Conservation (phyloP, 306 rosid genomes). For the Mucuna pruriens region DNA sequence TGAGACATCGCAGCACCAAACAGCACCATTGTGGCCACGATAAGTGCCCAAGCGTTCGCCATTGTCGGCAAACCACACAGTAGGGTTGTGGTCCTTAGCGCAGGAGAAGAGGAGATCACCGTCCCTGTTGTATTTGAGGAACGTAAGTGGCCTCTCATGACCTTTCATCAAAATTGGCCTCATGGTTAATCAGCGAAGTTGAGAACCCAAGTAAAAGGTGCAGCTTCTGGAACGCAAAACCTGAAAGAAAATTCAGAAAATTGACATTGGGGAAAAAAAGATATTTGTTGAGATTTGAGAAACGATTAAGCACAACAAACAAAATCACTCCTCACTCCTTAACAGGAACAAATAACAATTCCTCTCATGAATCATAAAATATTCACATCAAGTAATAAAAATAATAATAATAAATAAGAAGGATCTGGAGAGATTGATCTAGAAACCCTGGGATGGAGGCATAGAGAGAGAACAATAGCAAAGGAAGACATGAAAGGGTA, state of each 20-base stretch:
- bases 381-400: too few species aligned
- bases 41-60: slow-evolving; percentile 94
- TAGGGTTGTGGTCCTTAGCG: slow-evolving; percentile 86
- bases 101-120: slow-evolving; percentile 93
- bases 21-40: slow-evolving; percentile 94
- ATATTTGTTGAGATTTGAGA: background rate
- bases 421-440: too few species aligned
- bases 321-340: too few species aligned
- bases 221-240: background rate
- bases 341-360: too few species aligned
- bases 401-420: too few species aligned
- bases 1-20: slow-evolving; percentile 96
- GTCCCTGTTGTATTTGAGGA: slow-evolving; percentile 84
- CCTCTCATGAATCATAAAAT: too few species aligned
- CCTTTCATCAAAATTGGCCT: slow-evolving; percentile 99
- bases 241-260: background rate
- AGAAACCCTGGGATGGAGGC: too few species aligned
- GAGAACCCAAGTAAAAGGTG: background rate
- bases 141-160: slow-evolving; percentile 94
- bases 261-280: too few species aligned
- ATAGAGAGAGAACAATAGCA: too few species aligned
- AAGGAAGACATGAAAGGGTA: too few species aligned
- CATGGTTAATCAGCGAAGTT: slow-evolving; percentile 42
- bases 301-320: too few species aligned
- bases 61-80: slow-evolving; percentile 96